Percentiles rank a stretch among this genome's conserved stretches.
phyloP scores from a whole-genome alignment of 495 filamentous ascomycete species.

The Filosporella fistucella region DNA sequence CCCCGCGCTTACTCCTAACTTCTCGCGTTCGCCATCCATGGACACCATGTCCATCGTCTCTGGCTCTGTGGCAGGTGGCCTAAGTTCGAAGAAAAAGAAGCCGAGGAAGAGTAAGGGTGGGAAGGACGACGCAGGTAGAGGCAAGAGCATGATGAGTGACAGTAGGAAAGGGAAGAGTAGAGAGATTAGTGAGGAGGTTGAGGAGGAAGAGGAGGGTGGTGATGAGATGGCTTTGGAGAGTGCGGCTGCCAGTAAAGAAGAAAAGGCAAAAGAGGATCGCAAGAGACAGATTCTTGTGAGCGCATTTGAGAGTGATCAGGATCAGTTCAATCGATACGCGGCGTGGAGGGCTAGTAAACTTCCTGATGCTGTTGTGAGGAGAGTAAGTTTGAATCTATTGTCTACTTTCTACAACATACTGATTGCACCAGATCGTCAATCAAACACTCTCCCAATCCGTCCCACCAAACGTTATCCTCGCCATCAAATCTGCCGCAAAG shows the following conservation, averaged over 20 bases:
- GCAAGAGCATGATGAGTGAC: constrained; percentile 40
- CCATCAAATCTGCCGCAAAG: constrained; percentile 77
- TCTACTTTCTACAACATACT: no score
- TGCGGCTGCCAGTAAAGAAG: constrained; percentile 61
- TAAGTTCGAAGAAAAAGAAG: constrained; percentile 54
- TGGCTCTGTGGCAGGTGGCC: constrained; percentile 49
- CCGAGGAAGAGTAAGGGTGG: constrained; percentile 64
- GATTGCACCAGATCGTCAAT: constrained; percentile 72
- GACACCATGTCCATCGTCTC: constrained; percentile 64
- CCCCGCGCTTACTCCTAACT: constrained; percentile 31
- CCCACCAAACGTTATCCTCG: constrained; percentile 69
- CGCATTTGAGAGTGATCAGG: constrained; percentile 58
- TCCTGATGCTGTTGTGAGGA: constrained; percentile 39
- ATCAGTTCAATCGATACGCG: constrained; percentile 71
- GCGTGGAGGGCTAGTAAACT: constrained; percentile 69
- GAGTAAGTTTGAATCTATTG: no score
- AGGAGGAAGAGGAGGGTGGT: constrained; percentile 61
- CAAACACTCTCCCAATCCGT: constrained; percentile 87
- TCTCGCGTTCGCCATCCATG: constrained; percentile 60
- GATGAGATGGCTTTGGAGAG: constrained; percentile 58
- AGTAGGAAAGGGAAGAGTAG: constrained; percentile 29
- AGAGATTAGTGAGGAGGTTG: constrained; percentile 35
- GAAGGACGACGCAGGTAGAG: constrained; percentile 48
- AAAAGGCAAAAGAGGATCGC: constrained; percentile 64
- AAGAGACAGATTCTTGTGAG: constrained; percentile 57